Evolutionary conservation across 306 rosid genomes (phyloP), one percentile per base, ranked within the genome.

Genomic region (Gleditsia sinensis): DNA sequence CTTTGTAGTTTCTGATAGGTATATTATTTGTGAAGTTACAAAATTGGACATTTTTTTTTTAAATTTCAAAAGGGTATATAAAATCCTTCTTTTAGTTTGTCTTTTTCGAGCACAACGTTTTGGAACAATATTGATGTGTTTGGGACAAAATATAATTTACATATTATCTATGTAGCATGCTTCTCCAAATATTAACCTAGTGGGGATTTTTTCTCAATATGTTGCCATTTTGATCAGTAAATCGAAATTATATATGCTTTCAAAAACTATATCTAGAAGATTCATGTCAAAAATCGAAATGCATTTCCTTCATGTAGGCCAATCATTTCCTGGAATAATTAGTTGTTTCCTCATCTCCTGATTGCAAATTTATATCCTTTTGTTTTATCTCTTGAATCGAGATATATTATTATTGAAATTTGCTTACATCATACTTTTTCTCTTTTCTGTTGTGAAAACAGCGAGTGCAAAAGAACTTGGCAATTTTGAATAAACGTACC

Each of bases 401-500:
- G 30, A 45, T 67, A 27, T 55, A 24, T 7, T 67, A 40, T n/a
- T 49, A 69, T 67, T 39, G 20, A 55, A 56, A 50, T 48, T 75
- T 49, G 75, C 67, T 49, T 63, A 36, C 72, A 53, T 7, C 71
- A 62, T 68, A 71, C 56, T 72, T 23, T 71, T 43, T 69, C 9
- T 28, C n/a, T 42, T 72, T 48, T 43, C 19, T 85, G n/a, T 58
- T 67, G 71, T 72, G 17, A 9, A 71, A 79, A 87, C 98, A 94
- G 96, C 82, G 99, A 62, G 99, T 94, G 66, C 95, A 87, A 87
- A 94, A 94, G 89, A 88, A 85, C 79, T 92, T 94, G 89, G 95
- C 97, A 54, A 36, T 89, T 69, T 62, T 94, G 78, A 92, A 92
- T 84, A 94, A 92, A 69, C 95, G 95, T 32, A 81, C 87, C 10